Evolutionary conservation across 225 moss, liverwort and hornwort species (phyloP).

Genomic region (Asterella californica): DNA sequence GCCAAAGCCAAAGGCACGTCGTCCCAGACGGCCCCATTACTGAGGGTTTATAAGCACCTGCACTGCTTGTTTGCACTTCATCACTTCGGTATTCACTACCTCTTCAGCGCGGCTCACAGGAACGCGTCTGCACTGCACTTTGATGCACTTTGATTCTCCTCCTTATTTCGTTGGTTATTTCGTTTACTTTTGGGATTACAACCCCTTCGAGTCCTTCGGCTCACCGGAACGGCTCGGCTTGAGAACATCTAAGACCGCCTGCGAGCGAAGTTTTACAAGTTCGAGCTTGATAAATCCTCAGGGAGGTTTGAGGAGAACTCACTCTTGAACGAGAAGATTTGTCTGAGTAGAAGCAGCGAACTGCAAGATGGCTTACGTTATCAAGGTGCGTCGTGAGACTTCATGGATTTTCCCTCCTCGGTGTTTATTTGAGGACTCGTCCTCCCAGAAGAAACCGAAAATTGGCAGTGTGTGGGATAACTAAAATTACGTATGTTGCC

Average conservation of each 20-base stretch:
- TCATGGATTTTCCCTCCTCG: neutral
- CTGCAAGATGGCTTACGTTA: constrained; percentile 6
- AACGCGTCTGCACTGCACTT: constrained; percentile 15
- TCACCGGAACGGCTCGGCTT: constrained; percentile 10
- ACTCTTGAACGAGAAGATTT: neutral
- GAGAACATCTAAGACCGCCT: neutral
- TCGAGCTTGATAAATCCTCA: neutral
- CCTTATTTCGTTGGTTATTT: neutral
- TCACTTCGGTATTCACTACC: neutral
- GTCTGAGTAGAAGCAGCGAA: neutral
- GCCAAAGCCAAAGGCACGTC: neutral
- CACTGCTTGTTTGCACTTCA: neutral
- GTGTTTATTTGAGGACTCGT: neutral
- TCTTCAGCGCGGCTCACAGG: constrained; percentile 23
- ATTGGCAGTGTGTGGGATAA: neutral
- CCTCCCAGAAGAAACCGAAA: neutral
- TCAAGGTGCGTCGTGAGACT: constrained; percentile 9
- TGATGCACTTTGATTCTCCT: neutral
- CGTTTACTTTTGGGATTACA: neutral
- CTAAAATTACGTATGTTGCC: neutral
- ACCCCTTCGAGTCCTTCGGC: neutral
- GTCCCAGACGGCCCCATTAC: too few species aligned
- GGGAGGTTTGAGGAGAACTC: neutral
- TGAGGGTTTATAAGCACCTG: neutral
- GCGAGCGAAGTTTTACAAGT: neutral